Evolutionary conservation across 768 basidiomycete genomes (phyloP).

Genomic region (Trametes sanguinea): DNA sequence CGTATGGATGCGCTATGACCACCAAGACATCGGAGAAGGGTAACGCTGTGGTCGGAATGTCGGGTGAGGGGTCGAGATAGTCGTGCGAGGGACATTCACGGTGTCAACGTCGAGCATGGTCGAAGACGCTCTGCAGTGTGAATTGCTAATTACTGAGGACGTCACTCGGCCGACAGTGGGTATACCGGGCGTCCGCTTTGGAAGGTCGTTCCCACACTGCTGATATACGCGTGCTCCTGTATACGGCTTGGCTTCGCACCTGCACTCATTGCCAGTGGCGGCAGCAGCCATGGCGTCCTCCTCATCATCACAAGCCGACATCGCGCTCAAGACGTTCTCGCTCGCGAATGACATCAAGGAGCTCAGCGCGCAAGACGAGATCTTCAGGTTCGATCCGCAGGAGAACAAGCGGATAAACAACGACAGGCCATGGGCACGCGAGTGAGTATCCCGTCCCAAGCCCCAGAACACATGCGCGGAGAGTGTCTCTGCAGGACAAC

Average conservation of each 20-base stretch:
- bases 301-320: constrained; percentile 43
- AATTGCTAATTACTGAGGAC: neutral
- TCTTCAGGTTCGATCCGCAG: constrained; percentile 72
- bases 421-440: constrained; percentile 82
- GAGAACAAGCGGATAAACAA: constrained; percentile 66
- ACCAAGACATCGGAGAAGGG: neutral
- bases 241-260: neutral
- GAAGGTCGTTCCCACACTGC: constrained; percentile 14
- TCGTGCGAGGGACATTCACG: constrained; percentile 19
- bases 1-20: neutral
- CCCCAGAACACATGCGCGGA: neutral
- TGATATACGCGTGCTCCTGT: constrained; percentile 12
- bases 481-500: too few species aligned
- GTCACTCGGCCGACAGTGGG: neutral
- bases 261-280: constrained; percentile 6
- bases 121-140: constrained; percentile 14
- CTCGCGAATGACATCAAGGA: constrained; percentile 71
- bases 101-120: constrained; percentile 19
- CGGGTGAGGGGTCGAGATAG: constrained; percentile 10
- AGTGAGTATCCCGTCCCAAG: constrained; percentile 53
- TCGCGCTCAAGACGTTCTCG: constrained; percentile 73
- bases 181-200: neutral
- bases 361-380: constrained; percentile 74
- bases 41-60: neutral
- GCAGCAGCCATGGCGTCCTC: constrained; percentile 28